Conservation (phyloP, 257 asterid genomes). For the Forsythia suspensa region DNA sequence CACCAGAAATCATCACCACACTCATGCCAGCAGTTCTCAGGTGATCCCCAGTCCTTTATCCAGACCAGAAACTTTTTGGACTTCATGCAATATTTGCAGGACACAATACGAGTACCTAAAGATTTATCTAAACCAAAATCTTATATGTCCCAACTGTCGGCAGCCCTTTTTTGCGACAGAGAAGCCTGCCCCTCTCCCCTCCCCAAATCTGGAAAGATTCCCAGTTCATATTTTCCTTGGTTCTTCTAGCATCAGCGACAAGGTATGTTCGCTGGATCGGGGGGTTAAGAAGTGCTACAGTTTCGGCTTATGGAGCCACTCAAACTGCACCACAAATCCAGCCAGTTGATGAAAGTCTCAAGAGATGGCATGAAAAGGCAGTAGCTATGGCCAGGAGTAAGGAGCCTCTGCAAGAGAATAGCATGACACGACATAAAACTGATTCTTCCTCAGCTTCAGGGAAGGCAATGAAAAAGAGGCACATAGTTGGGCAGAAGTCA, state of each 20-base stretch:
- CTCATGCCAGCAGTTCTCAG: conserved; percentile 15
- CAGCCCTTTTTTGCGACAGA: conserved; percentile 49
- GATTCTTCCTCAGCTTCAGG: conserved; percentile 34
- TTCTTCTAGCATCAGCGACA: conserved; percentile 12
- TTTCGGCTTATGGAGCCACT: not conserved
- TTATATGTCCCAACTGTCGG: conserved; percentile 48
- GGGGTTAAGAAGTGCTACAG: not conserved
- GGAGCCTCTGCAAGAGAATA: not conserved
- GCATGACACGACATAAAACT: conserved; percentile 15
- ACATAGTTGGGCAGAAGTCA: conserved; percentile 23
- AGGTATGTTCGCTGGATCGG: not conserved
- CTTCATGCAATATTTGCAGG: conserved; percentile 48
- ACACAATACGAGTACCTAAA: conserved; percentile 33
- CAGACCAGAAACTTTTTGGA: conserved; percentile 50
- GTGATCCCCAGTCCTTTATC: conserved; percentile 24
- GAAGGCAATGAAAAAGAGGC: conserved; percentile 41
- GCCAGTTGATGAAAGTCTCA: conserved; percentile 20
- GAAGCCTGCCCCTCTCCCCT: conserved; percentile 51
- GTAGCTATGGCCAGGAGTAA: conserved; percentile 6
- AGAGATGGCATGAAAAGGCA: conserved; percentile 30
- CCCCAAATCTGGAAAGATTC: conserved; percentile 5
- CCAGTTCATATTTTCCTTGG: conserved; percentile 7
- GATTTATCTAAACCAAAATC: conserved; percentile 37
- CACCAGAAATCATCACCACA: not conserved
- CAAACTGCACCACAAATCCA: conserved; percentile 19